phyloP scores from a whole-genome alignment of 176 grass and related monocot genomes.

The Musa troglodytarum region DNA sequence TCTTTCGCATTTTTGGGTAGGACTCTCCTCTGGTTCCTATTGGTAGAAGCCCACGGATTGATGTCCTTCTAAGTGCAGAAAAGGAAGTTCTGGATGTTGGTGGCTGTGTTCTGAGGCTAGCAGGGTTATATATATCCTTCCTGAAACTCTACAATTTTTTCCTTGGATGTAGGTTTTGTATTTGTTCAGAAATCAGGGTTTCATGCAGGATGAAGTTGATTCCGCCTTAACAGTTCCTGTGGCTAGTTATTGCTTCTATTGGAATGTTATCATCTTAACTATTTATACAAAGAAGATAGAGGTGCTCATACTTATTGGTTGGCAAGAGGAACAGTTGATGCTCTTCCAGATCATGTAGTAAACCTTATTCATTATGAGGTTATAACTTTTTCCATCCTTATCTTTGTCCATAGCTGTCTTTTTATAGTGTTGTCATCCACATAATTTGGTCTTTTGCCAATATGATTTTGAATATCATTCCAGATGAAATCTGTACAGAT shows the following conservation, averaged over 20 bases:
- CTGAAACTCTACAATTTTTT: not conserved
- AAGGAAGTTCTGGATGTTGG: constrained; percentile 57
- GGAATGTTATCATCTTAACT: constrained; percentile 17
- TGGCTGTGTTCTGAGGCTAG: constrained; percentile 73
- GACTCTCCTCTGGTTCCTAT: constrained; percentile 54
- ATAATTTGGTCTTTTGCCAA: not conserved
- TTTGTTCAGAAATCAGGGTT: not conserved
- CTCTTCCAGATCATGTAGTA: constrained; percentile 66
- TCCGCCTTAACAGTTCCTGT: no score
- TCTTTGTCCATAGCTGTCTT: not conserved
- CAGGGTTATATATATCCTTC: constrained; percentile 93
- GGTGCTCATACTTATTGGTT: constrained; percentile 81
- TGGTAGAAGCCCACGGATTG: constrained; percentile 59
- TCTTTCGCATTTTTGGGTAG: constrained; percentile 20
- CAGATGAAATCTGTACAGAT: no score
- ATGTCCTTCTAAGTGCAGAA: constrained; percentile 78
- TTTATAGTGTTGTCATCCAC: not conserved
- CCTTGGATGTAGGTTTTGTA: not conserved
- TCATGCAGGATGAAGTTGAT: no score
- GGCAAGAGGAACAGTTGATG: constrained; percentile 66
- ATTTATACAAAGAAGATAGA: constrained; percentile 80
- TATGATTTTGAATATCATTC: no score
- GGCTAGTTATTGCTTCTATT: not conserved
- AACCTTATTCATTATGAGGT: constrained; percentile 99
- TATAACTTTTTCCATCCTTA: not conserved